Evolutionary conservation across 768 basidiomycete genomes (phyloP), one percentile per base, ranked within the genome.

Genomic region (Antrodiella citrinella): DNA sequence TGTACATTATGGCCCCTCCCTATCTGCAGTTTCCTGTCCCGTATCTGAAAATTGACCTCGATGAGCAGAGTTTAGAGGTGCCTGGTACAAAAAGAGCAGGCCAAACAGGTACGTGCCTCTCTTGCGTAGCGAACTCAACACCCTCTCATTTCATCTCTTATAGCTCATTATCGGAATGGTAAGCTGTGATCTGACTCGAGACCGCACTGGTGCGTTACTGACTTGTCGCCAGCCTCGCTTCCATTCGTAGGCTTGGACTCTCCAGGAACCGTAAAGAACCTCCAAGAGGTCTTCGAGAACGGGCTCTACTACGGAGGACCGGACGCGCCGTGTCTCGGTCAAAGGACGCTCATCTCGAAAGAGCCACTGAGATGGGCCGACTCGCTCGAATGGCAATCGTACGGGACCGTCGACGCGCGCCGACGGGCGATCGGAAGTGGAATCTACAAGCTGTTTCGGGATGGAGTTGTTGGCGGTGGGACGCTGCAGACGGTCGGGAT

Each of bases 21-120:
- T 35, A 7, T 15, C 15, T 35, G 30, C 7, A 35, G 30, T 35
- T 35, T 35, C 30, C 30, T 7, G 30, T 35, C 30, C 15, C 15
- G 15, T 35, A 35, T 15, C 7, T 7, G 7, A 35, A 35, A 15
- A 7, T 35, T 35, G 30, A 35, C 15, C 15, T 35, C 7, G 30
- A 35, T 7, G 15, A 15, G 15, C 90, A 92, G 67, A 69, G 77
- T 18, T 66, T 83, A 15, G 66, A 75, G 46, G 80, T 91, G n/a
- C 83, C 89, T 18, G 88, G 86, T 19, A 91, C 90, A 1, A 84
- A 84, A 66, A 77, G 77, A 44, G 80, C 86, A 12, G 88, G 88
- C 26, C 84, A 89, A 67, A 84, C 86, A 86, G 86, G 55, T 51
- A 76, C 64, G 23, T 42, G 18, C 52, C 24, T 18, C 21, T 43